Evolutionary conservation across 495 filamentous ascomycete species (phyloP).

Genomic region (Penicillium salamii): DNA sequence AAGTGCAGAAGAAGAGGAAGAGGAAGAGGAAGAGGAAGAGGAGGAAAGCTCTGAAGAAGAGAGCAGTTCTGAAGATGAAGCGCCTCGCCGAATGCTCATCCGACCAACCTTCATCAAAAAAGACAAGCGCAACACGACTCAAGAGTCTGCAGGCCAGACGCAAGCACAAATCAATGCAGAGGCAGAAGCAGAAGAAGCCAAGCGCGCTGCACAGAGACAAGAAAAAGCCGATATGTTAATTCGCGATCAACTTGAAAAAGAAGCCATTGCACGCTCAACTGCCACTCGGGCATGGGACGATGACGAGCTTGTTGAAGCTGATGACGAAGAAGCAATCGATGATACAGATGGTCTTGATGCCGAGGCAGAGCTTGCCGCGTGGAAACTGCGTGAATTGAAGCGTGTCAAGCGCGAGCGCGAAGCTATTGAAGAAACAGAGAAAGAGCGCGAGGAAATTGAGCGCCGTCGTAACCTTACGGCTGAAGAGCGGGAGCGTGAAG

Average conservation of each 20-base stretch:
- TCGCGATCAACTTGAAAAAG: slow-evolving; percentile 82
- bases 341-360: slow-evolving; percentile 84
- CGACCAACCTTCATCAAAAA: slow-evolving; percentile 93
- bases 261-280: slow-evolving; percentile 68
- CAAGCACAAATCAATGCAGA: slow-evolving; percentile 32
- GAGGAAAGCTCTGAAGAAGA: slow-evolving; percentile 53
- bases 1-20: slow-evolving; percentile 59
- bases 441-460: slow-evolving; percentile 86
- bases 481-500: slow-evolving; percentile 84
- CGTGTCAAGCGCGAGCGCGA: slow-evolving; percentile 83
- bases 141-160: slow-evolving; percentile 9
- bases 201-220: slow-evolving; percentile 48
- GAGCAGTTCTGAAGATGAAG: slow-evolving; percentile 69
- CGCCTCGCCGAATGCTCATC: slow-evolving; percentile 68
- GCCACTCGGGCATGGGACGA: slow-evolving; percentile 87
- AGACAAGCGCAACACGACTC: slow-evolving; percentile 54
- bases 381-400: slow-evolving; percentile 90
- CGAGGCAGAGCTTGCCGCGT: slow-evolving; percentile 84
- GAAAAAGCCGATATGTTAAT: slow-evolving; percentile 73
- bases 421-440: slow-evolving; percentile 78
- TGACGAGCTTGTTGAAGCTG: slow-evolving; percentile 61
- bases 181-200: slow-evolving; percentile 61
- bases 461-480: slow-evolving; percentile 80
- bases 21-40: slow-evolving; percentile 49
- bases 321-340: slow-evolving; percentile 68